These are phyloP conservation scores for Colletotrichum tanaceti DNA, from an alignment of 2,329 filamentous ascomycete species.

Conservation along the genomic window DNA sequence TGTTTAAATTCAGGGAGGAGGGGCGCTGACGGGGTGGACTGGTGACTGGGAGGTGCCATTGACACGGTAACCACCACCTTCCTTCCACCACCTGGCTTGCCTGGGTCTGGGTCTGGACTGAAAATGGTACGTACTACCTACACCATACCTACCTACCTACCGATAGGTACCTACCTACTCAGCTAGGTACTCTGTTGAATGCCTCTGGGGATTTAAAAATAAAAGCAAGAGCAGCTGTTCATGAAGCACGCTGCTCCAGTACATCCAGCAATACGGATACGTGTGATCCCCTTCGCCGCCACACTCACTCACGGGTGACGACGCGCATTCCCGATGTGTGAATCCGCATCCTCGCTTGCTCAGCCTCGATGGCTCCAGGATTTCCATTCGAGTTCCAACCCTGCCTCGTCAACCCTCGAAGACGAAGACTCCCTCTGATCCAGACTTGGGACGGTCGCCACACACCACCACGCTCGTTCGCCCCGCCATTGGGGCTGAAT, in stretches of 20 bases:
- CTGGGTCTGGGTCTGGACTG: not conserved
- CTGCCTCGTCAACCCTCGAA: conserved; percentile 2
- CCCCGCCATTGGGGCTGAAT: conserved; percentile 38
- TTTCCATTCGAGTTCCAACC: not conserved
- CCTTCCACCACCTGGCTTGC: conserved; percentile 11
- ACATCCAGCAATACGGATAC: not conserved
- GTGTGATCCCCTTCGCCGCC: conserved; percentile 15
- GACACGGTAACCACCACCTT: conserved; percentile 37
- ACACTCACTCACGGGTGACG: conserved; percentile 34
- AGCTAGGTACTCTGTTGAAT: too few species aligned
- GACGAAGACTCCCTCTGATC: conserved; percentile 3
- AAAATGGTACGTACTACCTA: not conserved
- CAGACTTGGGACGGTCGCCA: not conserved
- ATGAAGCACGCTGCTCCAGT: not conserved
- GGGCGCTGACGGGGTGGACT: not conserved
- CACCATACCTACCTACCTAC: not conserved
- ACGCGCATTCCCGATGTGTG: conserved; percentile 16
- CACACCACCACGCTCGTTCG: not conserved
- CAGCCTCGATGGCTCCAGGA: conserved; percentile 35
- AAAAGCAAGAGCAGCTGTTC: not conserved
- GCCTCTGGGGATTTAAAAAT: conserved; percentile 35
- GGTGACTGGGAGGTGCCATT: conserved; percentile 26
- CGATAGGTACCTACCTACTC: too few species aligned
- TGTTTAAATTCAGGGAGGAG: conserved; percentile 26
- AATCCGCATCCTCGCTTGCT: conserved; percentile 12